A percentile compares a stretch with the other conserved stretches of the same genome.
phyloP scores from a whole-genome alignment of 176 grass and related monocot genomes.

The Chloris gayana region DNA sequence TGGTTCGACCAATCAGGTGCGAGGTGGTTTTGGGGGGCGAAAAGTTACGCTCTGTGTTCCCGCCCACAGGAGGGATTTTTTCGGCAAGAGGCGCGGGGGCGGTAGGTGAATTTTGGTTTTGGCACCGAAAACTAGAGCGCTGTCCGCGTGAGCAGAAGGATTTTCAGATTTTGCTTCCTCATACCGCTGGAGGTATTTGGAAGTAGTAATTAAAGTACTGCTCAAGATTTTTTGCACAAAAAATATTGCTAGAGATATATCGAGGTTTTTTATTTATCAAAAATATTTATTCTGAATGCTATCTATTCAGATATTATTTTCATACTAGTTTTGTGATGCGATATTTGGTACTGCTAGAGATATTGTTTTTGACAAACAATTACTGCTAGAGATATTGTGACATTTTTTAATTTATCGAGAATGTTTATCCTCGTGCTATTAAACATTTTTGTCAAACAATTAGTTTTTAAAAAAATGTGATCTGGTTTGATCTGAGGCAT shows the following conservation, averaged over 20 bases:
- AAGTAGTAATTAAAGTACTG: background rate
- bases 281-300: background rate
- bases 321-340: too few species aligned
- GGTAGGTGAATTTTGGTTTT: slow-evolving; percentile 20
- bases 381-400: too few species aligned
- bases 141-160: background rate
- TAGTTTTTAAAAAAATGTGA: too few species aligned
- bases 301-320: background rate
- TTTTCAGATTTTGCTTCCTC: background rate
- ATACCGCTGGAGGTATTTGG: background rate
- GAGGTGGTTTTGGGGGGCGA: background rate
- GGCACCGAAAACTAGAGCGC: background rate
- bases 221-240: too few species aligned
- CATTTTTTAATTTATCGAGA: too few species aligned
- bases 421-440: too few species aligned
- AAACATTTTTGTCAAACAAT: too few species aligned
- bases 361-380: too few species aligned
- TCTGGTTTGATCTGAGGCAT: too few species aligned
- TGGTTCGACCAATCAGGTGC: slow-evolving; percentile 33
- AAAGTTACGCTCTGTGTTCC: background rate
- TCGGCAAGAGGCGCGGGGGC: background rate
- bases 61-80: slow-evolving; percentile 20
- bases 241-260: too few species aligned
- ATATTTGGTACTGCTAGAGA: too few species aligned
- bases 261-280: background rate